Percentiles rank a stretch among this genome's conserved stretches.
phyloP scores from a whole-genome alignment of 2,329 filamentous ascomycete genomes.

The Xylariaceae sp. region DNA sequence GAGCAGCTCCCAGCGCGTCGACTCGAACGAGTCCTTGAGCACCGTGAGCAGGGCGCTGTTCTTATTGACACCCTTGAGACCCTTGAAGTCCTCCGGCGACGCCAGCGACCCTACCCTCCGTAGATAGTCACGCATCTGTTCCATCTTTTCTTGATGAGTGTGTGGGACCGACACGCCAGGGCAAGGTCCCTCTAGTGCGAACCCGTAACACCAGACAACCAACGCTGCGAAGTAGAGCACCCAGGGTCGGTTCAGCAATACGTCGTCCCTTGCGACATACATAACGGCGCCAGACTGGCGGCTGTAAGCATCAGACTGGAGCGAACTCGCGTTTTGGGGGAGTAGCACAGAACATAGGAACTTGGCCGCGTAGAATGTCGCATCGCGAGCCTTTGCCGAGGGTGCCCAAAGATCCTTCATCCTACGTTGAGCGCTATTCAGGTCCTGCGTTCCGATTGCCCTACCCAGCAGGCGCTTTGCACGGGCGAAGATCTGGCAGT shows the following conservation, averaged over 20 bases:
- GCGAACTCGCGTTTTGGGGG: conserved; percentile 51
- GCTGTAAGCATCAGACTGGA: conserved; percentile 42
- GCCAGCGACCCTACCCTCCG: conserved; percentile 69
- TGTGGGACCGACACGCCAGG: conserved; percentile 53
- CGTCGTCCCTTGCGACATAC: conserved; percentile 86
- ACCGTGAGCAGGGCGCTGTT: conserved; percentile 82
- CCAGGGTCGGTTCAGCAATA: conserved; percentile 90
- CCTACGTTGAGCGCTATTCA: conserved; percentile 75
- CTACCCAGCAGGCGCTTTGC: conserved; percentile 84
- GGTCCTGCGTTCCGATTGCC: conserved; percentile 80
- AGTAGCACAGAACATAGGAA: conserved; percentile 86
- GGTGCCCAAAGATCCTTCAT: conserved; percentile 92
- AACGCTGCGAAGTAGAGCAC: conserved; percentile 91
- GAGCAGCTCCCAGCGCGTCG: conserved; percentile 87
- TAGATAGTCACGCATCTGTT: conserved; percentile 81
- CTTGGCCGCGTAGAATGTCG: conserved; percentile 87
- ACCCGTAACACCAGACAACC: conserved; percentile 95
- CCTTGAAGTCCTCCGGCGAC: conserved; percentile 76
- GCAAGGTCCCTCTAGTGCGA: conserved; percentile 81
- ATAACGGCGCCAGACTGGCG: conserved; percentile 45
- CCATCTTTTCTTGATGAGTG: conserved; percentile 67
- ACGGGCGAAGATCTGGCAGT: conserved; percentile 93
- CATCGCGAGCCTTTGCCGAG: conserved; percentile 83
- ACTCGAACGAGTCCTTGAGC: conserved; percentile 77
- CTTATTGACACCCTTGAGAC: conserved; percentile 74